These are phyloP conservation scores for Sesbania bispinosa DNA, from an alignment of 306 rosid genomes.

Conservation along the genomic window DNA sequence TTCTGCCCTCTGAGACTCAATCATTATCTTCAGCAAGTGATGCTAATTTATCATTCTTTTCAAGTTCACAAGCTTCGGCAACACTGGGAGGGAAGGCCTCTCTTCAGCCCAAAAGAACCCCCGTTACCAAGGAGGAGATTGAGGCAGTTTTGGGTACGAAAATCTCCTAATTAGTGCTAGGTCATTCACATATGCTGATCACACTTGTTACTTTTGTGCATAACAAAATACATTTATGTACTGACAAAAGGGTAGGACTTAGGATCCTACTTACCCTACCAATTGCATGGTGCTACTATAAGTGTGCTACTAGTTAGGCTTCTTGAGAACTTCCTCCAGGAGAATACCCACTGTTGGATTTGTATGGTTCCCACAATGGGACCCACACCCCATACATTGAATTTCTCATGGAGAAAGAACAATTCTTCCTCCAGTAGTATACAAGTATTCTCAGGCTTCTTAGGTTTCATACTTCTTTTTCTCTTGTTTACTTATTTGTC, in stretches of 20 bases:
- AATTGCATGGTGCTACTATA: neutral
- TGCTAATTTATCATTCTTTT: conserved; percentile 43
- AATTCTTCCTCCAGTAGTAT: neutral
- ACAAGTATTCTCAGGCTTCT: neutral
- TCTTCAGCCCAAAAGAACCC: conserved; percentile 90
- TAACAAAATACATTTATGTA: neutral
- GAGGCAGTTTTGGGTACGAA: conserved; percentile 87
- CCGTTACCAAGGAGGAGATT: conserved; percentile 76
- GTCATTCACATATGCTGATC: conserved; percentile 2
- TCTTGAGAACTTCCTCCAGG: neutral
- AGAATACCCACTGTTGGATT: neutral
- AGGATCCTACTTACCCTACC: neutral
- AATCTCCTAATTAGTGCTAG: conserved; percentile 6
- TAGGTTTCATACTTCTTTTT: neutral
- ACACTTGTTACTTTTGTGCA: neutral
- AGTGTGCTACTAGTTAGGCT: neutral
- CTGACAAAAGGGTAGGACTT: neutral
- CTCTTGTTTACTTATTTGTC: neutral
- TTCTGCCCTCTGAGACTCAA: conserved; percentile 48
- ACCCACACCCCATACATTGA: neutral
- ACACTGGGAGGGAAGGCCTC: conserved; percentile 88
- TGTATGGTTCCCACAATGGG: neutral
- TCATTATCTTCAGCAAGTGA: conserved; percentile 33
- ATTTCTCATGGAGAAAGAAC: neutral
- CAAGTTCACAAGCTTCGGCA: conserved; percentile 44